Percentiles rank a stretch among this genome's conserved stretches.
These are phyloP conservation scores for Porphyrellus cyaneotinctus DNA, from an alignment of 768 basidiomycete species.

Conservation along the genomic window DNA sequence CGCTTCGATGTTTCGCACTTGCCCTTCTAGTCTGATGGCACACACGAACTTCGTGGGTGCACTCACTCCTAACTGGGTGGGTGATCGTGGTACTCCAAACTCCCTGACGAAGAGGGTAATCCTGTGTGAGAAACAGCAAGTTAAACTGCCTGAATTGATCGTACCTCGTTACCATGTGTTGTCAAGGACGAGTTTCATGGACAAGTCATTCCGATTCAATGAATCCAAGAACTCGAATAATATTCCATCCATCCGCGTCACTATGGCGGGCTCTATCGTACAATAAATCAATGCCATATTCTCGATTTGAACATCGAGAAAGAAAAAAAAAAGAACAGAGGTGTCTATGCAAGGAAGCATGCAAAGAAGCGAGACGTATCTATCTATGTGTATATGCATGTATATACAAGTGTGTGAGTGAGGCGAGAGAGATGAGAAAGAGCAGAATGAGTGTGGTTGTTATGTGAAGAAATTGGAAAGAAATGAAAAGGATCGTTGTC, in stretches of 20 bases:
- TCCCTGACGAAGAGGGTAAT: neutral
- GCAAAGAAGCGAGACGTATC: slow-evolving; percentile 22
- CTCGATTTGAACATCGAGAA: slow-evolving; percentile 15
- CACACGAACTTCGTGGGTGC: slow-evolving; percentile 10
- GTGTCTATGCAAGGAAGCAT: slow-evolving; percentile 29
- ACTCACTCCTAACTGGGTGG: neutral
- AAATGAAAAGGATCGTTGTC: slow-evolving; percentile 20
- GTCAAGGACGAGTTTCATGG: slow-evolving; percentile 12
- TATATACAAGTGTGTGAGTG: slow-evolving; percentile 35
- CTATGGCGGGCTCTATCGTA: slow-evolving; percentile 28
- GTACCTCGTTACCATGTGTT: slow-evolving; percentile 16
- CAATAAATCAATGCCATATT: slow-evolving; percentile 36
- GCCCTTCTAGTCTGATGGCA: slow-evolving; percentile 8
- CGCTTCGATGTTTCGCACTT: neutral
- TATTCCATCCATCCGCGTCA: slow-evolving; percentile 32
- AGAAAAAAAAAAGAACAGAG: slow-evolving; percentile 11
- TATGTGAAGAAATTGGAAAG: slow-evolving; percentile 6
- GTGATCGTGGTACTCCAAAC: neutral
- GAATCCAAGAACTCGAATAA: slow-evolving; percentile 25
- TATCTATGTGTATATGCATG: slow-evolving; percentile 37
- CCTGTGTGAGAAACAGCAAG: slow-evolving; percentile 2
- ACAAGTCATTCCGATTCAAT: neutral
- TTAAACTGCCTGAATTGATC: neutral
- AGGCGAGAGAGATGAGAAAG: slow-evolving; percentile 11
- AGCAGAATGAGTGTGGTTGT: slow-evolving; percentile 24